phyloP scores from a whole-genome alignment of 192 early-diverging fungal genomes.

The Phlyctochytrium planicorne region DNA sequence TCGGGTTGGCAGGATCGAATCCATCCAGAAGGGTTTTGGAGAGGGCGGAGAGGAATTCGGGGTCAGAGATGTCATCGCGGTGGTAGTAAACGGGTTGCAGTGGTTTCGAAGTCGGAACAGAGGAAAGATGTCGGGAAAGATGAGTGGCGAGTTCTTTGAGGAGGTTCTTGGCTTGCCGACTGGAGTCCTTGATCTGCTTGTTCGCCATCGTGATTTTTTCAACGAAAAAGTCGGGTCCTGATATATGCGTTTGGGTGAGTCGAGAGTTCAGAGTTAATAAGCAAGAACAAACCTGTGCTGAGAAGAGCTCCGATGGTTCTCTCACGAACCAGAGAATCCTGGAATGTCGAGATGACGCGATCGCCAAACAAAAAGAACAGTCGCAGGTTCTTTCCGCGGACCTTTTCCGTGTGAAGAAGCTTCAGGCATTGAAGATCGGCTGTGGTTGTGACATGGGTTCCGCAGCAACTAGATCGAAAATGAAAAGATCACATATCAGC shows the following conservation, averaged over 20 bases:
- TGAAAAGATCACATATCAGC: not conserved
- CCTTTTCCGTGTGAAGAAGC: slow-evolving; percentile 57
- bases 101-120: not conserved
- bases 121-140: not conserved
- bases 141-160: slow-evolving; percentile 16
- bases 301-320: slow-evolving; percentile 5
- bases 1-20: not conserved
- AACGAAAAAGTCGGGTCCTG: slow-evolving; percentile 7
- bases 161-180: not conserved
- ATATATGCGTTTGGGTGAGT: not conserved
- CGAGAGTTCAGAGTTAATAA: not conserved
- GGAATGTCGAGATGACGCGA: slow-evolving; percentile 41
- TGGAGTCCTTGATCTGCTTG: not conserved
- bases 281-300: not conserved
- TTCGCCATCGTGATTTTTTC: slow-evolving; percentile 2
- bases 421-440: slow-evolving; percentile 67
- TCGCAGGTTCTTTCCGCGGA: slow-evolving; percentile 64
- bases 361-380: slow-evolving; percentile 70
- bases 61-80: slow-evolving; percentile 12
- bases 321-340: slow-evolving; percentile 4
- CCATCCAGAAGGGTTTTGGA: not conserved
- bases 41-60: slow-evolving; percentile 15
- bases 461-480: slow-evolving; percentile 53
- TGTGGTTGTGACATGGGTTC: slow-evolving; percentile 62
- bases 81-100: slow-evolving; percentile 5